Percentiles rank a stretch among this genome's conserved stretches.
phyloP scores from a whole-genome alignment of 2,329 filamentous ascomycete genomes.

The Fusarium metavorans region DNA sequence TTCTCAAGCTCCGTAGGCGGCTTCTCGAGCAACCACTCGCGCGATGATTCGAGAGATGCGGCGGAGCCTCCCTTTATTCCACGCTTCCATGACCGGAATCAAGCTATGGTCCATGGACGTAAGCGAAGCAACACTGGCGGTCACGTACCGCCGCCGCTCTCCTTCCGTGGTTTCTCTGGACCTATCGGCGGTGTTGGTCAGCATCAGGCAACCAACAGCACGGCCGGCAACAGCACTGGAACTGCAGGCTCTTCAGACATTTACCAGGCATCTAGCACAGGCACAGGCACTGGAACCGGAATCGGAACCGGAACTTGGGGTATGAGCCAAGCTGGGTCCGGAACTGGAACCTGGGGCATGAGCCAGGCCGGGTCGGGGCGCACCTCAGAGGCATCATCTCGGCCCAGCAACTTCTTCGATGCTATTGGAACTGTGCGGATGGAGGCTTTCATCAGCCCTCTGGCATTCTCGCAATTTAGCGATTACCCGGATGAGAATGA shows the following conservation, averaged over 20 bases:
- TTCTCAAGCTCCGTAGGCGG: constrained; percentile 52
- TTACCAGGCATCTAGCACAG: constrained; percentile 61
- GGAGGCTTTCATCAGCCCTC: constrained; percentile 90
- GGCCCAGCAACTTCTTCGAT: constrained; percentile 79
- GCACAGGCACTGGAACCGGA: neutral
- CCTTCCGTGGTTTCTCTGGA: constrained; percentile 83
- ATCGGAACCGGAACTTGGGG: neutral
- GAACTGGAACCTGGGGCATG: constrained; percentile 55
- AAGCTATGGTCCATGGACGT: constrained; percentile 72
- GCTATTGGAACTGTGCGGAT: constrained; percentile 92
- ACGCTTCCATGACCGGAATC: constrained; percentile 72
- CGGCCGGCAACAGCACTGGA: constrained; percentile 67
- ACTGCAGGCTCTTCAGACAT: constrained; percentile 72
- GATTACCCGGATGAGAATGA: constrained; percentile 63
- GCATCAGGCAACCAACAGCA: constrained; percentile 67
- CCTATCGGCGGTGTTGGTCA: constrained; percentile 57
- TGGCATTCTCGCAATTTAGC: constrained; percentile 62
- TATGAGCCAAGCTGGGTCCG: neutral
- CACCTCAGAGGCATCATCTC: constrained; percentile 68
- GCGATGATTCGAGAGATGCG: constrained; percentile 67
- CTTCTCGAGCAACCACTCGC: constrained; percentile 52
- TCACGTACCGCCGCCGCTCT: constrained; percentile 74
- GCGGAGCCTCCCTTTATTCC: constrained; percentile 80
- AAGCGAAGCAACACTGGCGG: constrained; percentile 92
- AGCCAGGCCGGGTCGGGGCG: constrained; percentile 60